Conservation (phyloP, 129 eudicot genomes). For the Saposhnikovia divaricata region DNA sequence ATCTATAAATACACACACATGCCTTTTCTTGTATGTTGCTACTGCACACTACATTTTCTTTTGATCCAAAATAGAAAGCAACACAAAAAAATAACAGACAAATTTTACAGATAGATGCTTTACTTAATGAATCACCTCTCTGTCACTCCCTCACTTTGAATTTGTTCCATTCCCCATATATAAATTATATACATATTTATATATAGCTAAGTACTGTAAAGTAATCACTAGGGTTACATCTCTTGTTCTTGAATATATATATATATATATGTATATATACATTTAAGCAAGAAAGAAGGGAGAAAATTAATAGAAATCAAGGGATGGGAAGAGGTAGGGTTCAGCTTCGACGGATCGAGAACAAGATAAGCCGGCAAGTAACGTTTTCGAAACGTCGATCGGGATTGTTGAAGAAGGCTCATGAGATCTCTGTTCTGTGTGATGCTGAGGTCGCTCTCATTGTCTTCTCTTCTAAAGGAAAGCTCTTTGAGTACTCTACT, state of each 20-base stretch:
- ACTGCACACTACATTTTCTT: neutral
- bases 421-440: conserved; percentile 64
- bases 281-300: no score
- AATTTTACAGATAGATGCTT: neutral
- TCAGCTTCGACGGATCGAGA: conserved; percentile 72
- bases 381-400: conserved; percentile 71
- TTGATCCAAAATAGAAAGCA: conserved; percentile 1
- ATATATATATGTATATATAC: no score
- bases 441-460: conserved; percentile 79
- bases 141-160: neutral
- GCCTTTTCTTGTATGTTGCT: neutral
- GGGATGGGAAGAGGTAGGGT: conserved; percentile 83
- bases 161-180: neutral
- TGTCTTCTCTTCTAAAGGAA: conserved; percentile 71
- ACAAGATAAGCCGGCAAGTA: conserved; percentile 74
- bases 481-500: conserved; percentile 74
- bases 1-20: neutral
- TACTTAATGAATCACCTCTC: neutral
- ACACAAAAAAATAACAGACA: neutral
- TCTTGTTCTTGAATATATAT: neutral
- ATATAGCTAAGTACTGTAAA: neutral
- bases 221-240: conserved; percentile 1
- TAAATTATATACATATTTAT: neutral
- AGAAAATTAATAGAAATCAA: neutral
- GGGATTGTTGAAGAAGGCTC: conserved; percentile 62